phyloP scores from a whole-genome alignment of 2,329 filamentous ascomycete species.

The Aspergillaceae sp. region DNA sequence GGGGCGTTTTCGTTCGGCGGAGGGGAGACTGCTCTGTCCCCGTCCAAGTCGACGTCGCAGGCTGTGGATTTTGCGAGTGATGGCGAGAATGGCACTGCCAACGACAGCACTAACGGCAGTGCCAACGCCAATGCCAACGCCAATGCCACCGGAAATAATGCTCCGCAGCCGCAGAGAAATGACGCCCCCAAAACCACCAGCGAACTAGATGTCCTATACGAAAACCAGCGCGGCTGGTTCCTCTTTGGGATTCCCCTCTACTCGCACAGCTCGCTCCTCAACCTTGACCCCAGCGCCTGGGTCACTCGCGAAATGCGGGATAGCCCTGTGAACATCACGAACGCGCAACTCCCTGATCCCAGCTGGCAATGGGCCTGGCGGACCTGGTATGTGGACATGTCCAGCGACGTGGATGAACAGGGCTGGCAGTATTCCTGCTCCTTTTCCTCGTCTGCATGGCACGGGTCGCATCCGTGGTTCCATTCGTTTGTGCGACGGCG shows the following conservation, averaged over 20 bases:
- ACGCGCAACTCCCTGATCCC: conserved; percentile 86
- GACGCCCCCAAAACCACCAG: conserved; percentile 19
- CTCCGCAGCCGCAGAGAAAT: no score
- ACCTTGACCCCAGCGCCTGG: conserved; percentile 80
- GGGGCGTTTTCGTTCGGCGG: neutral
- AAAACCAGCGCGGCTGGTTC: conserved; percentile 88
- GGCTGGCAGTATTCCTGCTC: conserved; percentile 96
- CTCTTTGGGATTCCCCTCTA: conserved; percentile 86
- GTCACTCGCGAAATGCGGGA: conserved; percentile 56
- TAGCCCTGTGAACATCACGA: conserved; percentile 63
- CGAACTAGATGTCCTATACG: conserved; percentile 80
- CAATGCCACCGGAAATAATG: neutral
- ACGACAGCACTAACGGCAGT: neutral
- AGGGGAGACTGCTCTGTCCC: neutral
- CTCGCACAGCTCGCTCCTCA: conserved; percentile 73
- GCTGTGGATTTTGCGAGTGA: neutral
- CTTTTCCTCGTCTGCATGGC: conserved; percentile 76
- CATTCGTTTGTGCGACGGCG: conserved; percentile 88
- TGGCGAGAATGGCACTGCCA: neutral
- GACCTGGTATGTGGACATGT: conserved; percentile 68
- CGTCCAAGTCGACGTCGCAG: no score
- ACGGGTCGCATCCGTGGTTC: conserved; percentile 80
- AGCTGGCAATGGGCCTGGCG: conserved; percentile 85
- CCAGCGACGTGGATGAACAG: conserved; percentile 72
- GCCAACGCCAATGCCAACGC: neutral